phyloP scores from a whole-genome alignment of 768 basidiomycete genomes.

The Leucosporidium creatinivorum region DNA sequence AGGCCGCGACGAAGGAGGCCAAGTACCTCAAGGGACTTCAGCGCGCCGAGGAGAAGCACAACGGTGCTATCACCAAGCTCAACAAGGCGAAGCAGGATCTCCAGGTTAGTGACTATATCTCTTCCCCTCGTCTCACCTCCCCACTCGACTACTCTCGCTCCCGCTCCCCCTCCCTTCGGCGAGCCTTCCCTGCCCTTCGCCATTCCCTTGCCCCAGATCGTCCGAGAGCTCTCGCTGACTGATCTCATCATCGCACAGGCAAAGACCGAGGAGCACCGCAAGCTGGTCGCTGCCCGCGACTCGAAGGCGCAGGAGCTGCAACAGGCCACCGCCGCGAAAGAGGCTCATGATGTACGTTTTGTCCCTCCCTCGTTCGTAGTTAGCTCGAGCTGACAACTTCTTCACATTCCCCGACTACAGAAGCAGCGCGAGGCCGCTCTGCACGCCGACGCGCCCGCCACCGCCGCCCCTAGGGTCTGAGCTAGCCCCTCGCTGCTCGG shows the following conservation, averaged over 20 bases:
- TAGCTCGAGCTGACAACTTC: no score
- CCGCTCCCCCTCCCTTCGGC: no score
- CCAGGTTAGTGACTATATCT: background rate
- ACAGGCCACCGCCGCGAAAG: conserved; percentile 7
- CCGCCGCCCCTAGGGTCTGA: no score
- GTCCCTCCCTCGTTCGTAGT: background rate
- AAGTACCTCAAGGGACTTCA: conserved; percentile 18
- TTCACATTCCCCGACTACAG: no score
- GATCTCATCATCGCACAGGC: background rate
- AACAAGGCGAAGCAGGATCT: conserved; percentile 22
- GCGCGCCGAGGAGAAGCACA: conserved; percentile 12
- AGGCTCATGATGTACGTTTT: conserved; percentile 19
- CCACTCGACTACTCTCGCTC: no score
- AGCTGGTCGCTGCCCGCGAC: conserved; percentile 2
- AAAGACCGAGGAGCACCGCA: conserved; percentile 7
- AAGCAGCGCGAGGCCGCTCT: no score
- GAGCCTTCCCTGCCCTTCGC: no score
- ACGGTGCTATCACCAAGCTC: conserved; percentile 15
- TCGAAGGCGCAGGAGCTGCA: conserved; percentile 5
- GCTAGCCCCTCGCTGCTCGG: no score
- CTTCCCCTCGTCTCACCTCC: background rate
- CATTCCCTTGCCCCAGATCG: no score
- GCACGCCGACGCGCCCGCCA: no score
- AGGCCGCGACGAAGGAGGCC: conserved; percentile 5
- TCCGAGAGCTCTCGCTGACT: background rate